Evolutionary conservation across 1,284 basidiomycete genomes (phyloP), one percentile per base, ranked within the genome.

Genomic region (Sporisorium reilianum): DNA sequence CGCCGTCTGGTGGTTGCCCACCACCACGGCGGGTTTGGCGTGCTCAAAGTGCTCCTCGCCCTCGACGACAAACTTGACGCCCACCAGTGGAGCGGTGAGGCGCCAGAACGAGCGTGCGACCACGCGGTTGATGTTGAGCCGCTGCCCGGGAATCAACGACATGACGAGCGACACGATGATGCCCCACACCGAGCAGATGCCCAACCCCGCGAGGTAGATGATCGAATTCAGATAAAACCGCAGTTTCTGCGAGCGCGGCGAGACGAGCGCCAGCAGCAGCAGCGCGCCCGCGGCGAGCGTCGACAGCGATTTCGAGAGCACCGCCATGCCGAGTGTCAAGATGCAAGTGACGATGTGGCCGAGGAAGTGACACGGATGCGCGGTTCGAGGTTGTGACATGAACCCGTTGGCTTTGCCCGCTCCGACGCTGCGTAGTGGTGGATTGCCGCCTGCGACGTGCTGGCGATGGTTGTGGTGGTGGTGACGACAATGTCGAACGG

Each of bases 71-170:
- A 97, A 87, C 51, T 87, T 86, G 75, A 96, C 87, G 68, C 91
- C 92, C 50, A 95, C 84, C 3, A 91, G 84, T 14, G 89, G 89
- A 40, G 90, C 88, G 48, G 90, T 89, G 60, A 94, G 75, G 55
- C 85, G 80, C 87, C 96, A 94, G 87, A 99, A 98, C 45, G 89
- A 89, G 54, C 93, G 87, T 2, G 94, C 96, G 42, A 96, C 91
- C 74, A 92, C 87, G 79, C 89, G 91, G 86, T 96, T 94, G 80
- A 93, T 92, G 85, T 97, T 92, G 83, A 91, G 90, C 20, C 91
- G 88, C 80, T 90, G 88, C 80, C 83, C 87, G 18, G 95, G 94
- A 9, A 90, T 82, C 34, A 92, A 80, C 8, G 89, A 88, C 86
- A 95, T 89, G 18, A 90, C 87, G 18, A 93, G 86, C 3, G 91